phyloP scores from a whole-genome alignment of 2,329 filamentous ascomycete genomes.

The Lasiodiplodia hormozganensis region DNA sequence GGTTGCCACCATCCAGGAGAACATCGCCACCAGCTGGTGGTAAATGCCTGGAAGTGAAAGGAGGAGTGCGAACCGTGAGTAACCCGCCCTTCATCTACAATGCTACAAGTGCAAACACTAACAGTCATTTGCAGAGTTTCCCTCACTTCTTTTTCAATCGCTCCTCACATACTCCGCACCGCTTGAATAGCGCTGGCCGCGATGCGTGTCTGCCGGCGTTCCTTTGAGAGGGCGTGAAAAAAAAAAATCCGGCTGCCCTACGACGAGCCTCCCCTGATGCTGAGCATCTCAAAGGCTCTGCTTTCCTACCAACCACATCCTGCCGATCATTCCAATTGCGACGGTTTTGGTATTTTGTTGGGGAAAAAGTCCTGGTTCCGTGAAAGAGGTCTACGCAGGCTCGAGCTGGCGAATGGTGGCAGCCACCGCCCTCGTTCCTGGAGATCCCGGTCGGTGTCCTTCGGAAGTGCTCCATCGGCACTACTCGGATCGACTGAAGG shows the following conservation, averaged over 20 bases:
- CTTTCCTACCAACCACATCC: not conserved
- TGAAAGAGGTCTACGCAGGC: not conserved
- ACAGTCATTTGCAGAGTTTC: not conserved
- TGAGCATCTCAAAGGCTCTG: not conserved
- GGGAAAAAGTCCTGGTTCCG: not conserved
- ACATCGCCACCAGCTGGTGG: constrained; percentile 9
- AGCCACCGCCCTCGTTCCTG: not conserved
- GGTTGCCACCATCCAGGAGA: constrained; percentile 9
- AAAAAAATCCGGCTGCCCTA: not conserved
- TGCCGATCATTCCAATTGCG: not conserved
- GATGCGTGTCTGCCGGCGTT: not conserved
- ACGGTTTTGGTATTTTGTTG: not conserved
- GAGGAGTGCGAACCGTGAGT: not conserved
- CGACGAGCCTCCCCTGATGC: not conserved
- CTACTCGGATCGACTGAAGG: not conserved
- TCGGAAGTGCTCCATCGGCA: constrained; percentile 1
- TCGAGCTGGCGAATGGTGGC: not conserved
- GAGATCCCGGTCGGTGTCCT: not conserved
- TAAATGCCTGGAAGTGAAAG: not conserved
- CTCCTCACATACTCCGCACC: not conserved
- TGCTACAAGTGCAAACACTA: not conserved
- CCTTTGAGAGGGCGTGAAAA: not conserved
- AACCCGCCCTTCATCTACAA: not conserved
- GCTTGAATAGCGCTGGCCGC: not conserved
- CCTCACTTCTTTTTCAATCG: not conserved